phyloP scores from a whole-genome alignment of 441 rosid genomes.

The Corymbia citriodora region DNA sequence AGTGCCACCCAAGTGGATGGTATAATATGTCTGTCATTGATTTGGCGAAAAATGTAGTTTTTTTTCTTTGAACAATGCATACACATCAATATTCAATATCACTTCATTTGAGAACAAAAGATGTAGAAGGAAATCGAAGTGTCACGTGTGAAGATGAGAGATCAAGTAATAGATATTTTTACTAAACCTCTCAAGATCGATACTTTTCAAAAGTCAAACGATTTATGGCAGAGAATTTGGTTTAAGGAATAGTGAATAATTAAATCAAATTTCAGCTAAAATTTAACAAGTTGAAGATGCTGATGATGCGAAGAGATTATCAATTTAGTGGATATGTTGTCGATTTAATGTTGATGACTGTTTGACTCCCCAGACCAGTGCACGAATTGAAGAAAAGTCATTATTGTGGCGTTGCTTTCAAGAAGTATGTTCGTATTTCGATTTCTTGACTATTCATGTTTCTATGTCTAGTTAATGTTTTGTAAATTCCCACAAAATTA shows the following conservation, averaged over 20 bases:
- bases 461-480: background rate
- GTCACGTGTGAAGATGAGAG: background rate
- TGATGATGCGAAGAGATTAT: background rate
- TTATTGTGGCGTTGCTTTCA: background rate
- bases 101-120: background rate
- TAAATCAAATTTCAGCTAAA: background rate
- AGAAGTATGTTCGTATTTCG: background rate
- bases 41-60: background rate
- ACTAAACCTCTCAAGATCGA: background rate
- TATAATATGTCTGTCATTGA: too few relatives aligned
- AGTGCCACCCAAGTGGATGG: too few relatives aligned
- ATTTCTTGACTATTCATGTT: background rate
- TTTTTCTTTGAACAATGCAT: too few relatives aligned
- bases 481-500: background rate
- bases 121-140: too few relatives aligned
- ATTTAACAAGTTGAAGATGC: background rate
- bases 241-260: background rate
- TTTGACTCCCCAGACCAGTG: background rate
- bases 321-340: too few relatives aligned
- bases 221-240: too few relatives aligned
- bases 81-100: background rate
- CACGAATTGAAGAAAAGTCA: background rate
- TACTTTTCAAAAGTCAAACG: too few relatives aligned
- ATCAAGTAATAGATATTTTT: background rate
- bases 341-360: background rate